A percentile compares a stretch with the other conserved stretches of the same genome.
Evolutionary conservation across 2,329 filamentous ascomycete species (phyloP).

Genomic region (Colletotrichum sp.): DNA sequence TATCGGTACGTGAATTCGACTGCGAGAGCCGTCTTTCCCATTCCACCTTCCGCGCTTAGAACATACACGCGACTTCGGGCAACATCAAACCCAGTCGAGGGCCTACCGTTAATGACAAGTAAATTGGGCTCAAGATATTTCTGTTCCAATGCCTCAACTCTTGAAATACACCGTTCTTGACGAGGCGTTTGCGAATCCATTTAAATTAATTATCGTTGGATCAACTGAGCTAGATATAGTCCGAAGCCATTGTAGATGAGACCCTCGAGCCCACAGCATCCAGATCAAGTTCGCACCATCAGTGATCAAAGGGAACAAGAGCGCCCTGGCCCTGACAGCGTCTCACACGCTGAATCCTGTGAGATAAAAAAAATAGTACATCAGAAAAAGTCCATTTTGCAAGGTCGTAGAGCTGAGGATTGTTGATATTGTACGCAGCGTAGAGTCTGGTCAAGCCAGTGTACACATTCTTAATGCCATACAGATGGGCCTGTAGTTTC

Average conservation of each 20-base stretch:
- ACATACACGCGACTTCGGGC: neutral
- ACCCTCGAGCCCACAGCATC: neutral
- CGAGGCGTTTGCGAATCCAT: too few relatives aligned
- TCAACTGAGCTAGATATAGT: too few relatives aligned
- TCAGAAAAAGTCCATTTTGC: slow-evolving; percentile 34
- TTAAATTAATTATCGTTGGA: too few relatives aligned
- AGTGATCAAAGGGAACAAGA: neutral
- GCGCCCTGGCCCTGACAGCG: neutral
- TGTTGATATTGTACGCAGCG: slow-evolving; percentile 37
- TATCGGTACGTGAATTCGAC: neutral
- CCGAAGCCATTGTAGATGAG: neutral
- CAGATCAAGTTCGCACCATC: neutral
- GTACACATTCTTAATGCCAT: slow-evolving; percentile 41
- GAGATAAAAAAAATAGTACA: slow-evolving; percentile 21
- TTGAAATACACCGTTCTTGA: too few relatives aligned
- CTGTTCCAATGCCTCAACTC: too few relatives aligned
- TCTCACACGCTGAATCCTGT: neutral
- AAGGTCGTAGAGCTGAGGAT: slow-evolving; percentile 35
- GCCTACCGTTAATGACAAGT: too few relatives aligned
- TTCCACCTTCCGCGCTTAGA: neutral
- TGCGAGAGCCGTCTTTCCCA: neutral
- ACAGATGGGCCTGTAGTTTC: slow-evolving; percentile 35
- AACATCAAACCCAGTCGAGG: too few relatives aligned
- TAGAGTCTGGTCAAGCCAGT: slow-evolving; percentile 36
- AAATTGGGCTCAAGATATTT: too few relatives aligned